phyloP scores from a whole-genome alignment of 139 green algal species.

The Coelastrella sp. region DNA sequence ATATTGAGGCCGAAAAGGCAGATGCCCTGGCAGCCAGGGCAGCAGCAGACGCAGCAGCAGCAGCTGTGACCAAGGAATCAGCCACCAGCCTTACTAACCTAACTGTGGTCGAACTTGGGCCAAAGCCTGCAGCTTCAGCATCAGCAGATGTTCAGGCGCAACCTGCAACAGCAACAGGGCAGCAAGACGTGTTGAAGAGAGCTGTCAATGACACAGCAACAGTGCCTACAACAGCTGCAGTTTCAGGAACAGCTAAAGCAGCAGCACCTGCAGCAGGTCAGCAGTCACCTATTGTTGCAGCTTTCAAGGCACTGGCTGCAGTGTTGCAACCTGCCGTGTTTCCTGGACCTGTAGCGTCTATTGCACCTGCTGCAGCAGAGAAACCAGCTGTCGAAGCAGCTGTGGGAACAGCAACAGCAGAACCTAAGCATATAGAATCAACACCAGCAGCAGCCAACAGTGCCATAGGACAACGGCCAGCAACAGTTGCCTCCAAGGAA shows the following conservation, averaged over 20 bases:
- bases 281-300: not conserved
- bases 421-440: no score
- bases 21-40: not conserved
- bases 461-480: no score
- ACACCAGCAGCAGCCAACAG: no score
- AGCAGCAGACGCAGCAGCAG: constrained; percentile 1
- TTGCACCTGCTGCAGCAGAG: not conserved
- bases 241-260: not conserved
- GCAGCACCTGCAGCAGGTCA: not conserved
- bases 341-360: not conserved
- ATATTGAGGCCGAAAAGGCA: not conserved
- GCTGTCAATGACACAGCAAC: not conserved
- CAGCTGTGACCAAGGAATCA: not conserved
- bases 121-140: not conserved
- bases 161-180: not conserved
- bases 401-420: not conserved
- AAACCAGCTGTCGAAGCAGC: not conserved
- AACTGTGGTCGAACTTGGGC: not conserved
- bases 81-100: not conserved
- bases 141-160: not conserved
- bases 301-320: not conserved
- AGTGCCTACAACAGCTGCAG: not conserved
- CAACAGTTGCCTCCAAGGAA: no score
- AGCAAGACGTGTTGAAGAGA: not conserved
- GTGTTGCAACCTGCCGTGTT: not conserved